Evolutionary conservation across 169 alveolate species (phyloP).

Genomic region (Babesia bigemina): DNA sequence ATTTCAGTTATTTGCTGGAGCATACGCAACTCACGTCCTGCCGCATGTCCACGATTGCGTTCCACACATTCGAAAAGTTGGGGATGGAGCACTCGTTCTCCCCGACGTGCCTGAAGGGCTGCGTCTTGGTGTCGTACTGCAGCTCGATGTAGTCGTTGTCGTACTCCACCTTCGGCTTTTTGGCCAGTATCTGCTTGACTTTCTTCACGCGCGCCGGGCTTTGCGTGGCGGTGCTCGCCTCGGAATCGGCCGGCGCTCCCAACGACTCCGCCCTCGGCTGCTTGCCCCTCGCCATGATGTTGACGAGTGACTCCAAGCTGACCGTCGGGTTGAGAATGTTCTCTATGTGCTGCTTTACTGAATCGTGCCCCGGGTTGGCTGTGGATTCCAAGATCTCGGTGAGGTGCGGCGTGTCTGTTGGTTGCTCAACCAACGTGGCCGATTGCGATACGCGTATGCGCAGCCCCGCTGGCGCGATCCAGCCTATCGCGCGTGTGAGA

Average conservation of each 20-base stretch:
- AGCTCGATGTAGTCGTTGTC: constrained; percentile 23
- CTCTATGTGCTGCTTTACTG: constrained; percentile 37
- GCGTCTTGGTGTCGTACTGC: constrained; percentile 33
- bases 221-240: background rate
- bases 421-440: constrained; percentile 5
- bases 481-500: background rate
- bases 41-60: constrained; percentile 66
- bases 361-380: background rate
- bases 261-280: background rate
- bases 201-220: background rate
- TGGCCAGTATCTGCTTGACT: background rate
- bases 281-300: background rate
- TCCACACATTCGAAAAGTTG: constrained; percentile 68
- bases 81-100: constrained; percentile 45
- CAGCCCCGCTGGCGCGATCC: constrained; percentile 30
- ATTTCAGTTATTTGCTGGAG: too few species aligned
- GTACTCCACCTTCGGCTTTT: constrained; percentile 12
- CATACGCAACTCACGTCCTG: constrained; percentile 22
- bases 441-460: constrained; percentile 13
- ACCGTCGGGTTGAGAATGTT: constrained; percentile 22
- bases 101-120: constrained; percentile 48
- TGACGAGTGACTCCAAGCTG: constrained; percentile 16
- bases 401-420: constrained; percentile 10
- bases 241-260: background rate
- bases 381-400: constrained; percentile 7